Evolutionary conservation across 2,329 filamentous ascomycete species (phyloP), one percentile per base, ranked within the genome.

Genomic region (Alternaria solani): DNA sequence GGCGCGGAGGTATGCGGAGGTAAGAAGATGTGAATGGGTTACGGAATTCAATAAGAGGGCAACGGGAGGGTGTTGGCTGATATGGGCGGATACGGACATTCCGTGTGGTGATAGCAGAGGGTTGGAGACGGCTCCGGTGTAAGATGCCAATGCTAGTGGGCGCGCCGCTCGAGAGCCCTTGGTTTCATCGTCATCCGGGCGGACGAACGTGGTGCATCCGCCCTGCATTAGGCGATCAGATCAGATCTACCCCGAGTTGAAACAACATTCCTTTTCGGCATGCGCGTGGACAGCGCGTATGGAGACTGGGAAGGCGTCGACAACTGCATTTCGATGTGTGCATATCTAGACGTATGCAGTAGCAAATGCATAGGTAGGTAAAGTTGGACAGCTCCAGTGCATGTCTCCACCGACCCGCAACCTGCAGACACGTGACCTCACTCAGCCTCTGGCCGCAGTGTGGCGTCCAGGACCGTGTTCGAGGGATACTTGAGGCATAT

Each of bases 111-210:
- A 54, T 49, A 42, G 41, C 39, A 43, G 23, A 39, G 49, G 36
- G 47, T 41, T 18, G 34, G 51, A 48, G 32, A n/a, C 38, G 36
- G 39, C 39, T n/a, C 44, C 54, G 59, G 39, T 64, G 59, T 56
- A 34, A 52, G 53, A 60, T 60, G 57, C 63, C 66, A 64, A 63
- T 56, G 57, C 43, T 64, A 60, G 60, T 56, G 52, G 32, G 14
- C 18, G 46, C 46, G 46, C 46, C 30, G 46, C 26, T 61, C 39
- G 49, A 38, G 58, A 55, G 61, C 30, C 57, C 44, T 55, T 61
- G 61, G 67, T 69, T 69, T 70, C 68, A 68, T 66, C 66, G 43
- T 65, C 59, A 61, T 56, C 60, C 65, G 58, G 62, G 54, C 58
- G 60, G 57, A 64, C 55, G 57, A 61, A 64, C 44, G 57, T 46